Evolutionary conservation across 441 rosid species (phyloP), one percentile per base, ranked within the genome.

Genomic region (Raphanus hybrid): DNA sequence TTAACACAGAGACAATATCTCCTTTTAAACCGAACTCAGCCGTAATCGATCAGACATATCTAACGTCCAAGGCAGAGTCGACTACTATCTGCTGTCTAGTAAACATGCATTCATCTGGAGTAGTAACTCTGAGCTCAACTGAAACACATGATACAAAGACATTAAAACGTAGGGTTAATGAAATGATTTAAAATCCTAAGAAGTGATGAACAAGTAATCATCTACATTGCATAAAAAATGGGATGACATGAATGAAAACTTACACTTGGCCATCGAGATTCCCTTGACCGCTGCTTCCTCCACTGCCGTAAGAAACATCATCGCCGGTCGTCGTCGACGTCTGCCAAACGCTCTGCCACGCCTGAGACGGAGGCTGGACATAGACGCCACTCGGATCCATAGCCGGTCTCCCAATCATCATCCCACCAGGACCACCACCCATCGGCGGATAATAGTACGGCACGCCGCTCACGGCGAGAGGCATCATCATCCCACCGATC

Each of bases 321-420:
- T 93, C 97, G 0, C 85, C 84, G 0, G 89, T 72, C 1, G 87
- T 72, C 1, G 87, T 78, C 23, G 91, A 66, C 32, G 84, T 83
- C 90, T 91, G 97, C 98, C 97, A 96, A 20, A 91, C 97, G 34
- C 94, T 89, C 84, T 96, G 97, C 99, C 99, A 93, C 3, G 97
- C 92, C 85, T 92, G 99, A 10, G 97, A 93, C 3, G 98, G 98
- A 3, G 97, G 94, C 87, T 93, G 98, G 7, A 76, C 87, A 64
- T 87, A 92, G 55, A 91, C 91, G 2, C 91, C 96, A 32, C 86
- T 77, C n/a, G 94, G 97, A 70, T 92, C 96, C 79, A 92, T 82
- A 3, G 93, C 97, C 0, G 99, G 98, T 73, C 91, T 82, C 4
- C 99, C 99, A 61, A 92, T 92, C 97, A 90, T 94, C 98, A 94